Evolutionary conservation across 257 asterid genomes (phyloP), one percentile per base, ranked within the genome.

Genomic region (Plantago elongata): DNA sequence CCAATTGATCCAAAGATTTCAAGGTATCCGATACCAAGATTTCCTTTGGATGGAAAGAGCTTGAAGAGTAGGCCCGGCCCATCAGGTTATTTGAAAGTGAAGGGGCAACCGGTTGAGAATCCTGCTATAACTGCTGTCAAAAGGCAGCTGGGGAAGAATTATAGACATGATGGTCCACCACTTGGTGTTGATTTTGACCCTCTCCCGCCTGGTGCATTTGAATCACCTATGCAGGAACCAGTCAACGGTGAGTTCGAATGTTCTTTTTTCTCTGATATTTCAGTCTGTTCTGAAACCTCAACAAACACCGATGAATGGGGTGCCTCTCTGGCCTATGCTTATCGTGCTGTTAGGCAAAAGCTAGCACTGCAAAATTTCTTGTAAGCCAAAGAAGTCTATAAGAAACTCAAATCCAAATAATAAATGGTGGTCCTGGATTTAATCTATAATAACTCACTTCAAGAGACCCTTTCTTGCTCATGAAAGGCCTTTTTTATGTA

Each of bases 61-160:
- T 67, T 70, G 58, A 89, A 78, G 75, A 54, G 86, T 55, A 78
- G 89, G 82, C 29, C 79, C 12, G 96, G 96, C 52, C 97, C 97
- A 47, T 87, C 97, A 13, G 99, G 99, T 66, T 93, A 87, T 84
- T 79, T 93, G 50, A 93, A 93, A 82, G 82, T 93, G 72, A 93
- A 83, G 87, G 87, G 87, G 42, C 88, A 70, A 22, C 58, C 37
- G 57, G 76, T 75, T 62, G 96, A 89, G 71, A 89, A 85, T 64
- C 58, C 83, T 70, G 94, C 97, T 65, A 77, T 93, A 74, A 77
- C 89, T 51, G 88, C 90, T n/a, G 96, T 93, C 51, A 89, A 83
- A 83, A 78, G 81, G 87, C 96, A 89, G 75, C 75, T 93, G 60
- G 97, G 99, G 45, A 80, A 78, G 77, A 83, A 77, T 65, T 87